Conservation (phyloP, 306 rosid genomes). For the Canavalia gladiata region DNA sequence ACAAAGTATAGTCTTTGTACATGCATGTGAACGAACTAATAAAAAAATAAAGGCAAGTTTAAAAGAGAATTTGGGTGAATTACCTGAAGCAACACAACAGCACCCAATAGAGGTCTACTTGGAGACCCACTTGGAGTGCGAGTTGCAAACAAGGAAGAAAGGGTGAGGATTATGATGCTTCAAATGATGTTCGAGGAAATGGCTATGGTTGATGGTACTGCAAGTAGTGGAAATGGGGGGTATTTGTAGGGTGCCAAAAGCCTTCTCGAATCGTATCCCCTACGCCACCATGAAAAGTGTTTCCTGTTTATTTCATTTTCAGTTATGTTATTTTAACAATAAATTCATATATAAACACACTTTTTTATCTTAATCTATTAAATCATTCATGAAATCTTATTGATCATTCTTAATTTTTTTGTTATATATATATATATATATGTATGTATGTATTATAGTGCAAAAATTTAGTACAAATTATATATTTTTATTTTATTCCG, state of each 20-base stretch:
- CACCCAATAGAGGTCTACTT: slow-evolving; percentile 51
- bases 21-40: slow-evolving; percentile 15
- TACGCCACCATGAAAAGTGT: slow-evolving; percentile 61
- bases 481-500: not conserved
- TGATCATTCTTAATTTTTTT: not conserved
- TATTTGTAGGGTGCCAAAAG: slow-evolving; percentile 78
- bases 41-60: not conserved
- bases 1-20: not conserved
- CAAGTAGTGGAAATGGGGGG: slow-evolving; percentile 51
- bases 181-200: slow-evolving; percentile 44
- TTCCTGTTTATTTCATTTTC: slow-evolving; percentile 17
- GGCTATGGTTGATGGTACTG: slow-evolving; percentile 63
- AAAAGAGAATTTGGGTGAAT: not conserved
- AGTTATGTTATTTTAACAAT: too few species aligned
- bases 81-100: slow-evolving; percentile 58
- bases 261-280: slow-evolving; percentile 58
- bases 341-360: too few species aligned
- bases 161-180: slow-evolving; percentile 34
- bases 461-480: too few species aligned
- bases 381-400: too few species aligned
- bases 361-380: too few species aligned
- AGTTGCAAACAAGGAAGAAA: slow-evolving; percentile 42
- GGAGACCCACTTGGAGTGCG: slow-evolving; percentile 55
- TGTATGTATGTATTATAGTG: too few species aligned
- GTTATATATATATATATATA: too few species aligned